Base-by-base conservation (phyloP, 208 protist genomes). In the Zelonia costaricensis region DNA sequence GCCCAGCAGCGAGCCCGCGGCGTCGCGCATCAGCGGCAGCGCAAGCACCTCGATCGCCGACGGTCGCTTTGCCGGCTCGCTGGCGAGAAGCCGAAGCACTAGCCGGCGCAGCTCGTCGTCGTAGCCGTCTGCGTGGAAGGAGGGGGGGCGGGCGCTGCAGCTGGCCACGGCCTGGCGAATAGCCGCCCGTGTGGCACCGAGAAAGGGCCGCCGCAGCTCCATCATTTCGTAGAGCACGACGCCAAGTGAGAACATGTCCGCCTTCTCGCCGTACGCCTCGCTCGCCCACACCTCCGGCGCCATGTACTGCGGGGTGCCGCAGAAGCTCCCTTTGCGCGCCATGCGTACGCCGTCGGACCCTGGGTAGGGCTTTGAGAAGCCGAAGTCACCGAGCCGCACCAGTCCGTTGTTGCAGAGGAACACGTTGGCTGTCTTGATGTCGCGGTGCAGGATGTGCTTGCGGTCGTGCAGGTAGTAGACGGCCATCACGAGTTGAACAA, bases 221-320 rank as follows among this genome's bases (percentile, higher is more conserved):
- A 94, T 67, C 62, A 96, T 47, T 62, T 96, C 91, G 74, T 94
- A 94, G 42, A 96, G 72, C 1, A 94, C 57, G 6, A 90, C 84
- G 39, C 91, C 91, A 20, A 97, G 71, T 3, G 90, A 86, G 80
- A 96, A 98, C 69, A 97, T 82, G 67, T 98, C 95, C 12, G 76
- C 74, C 78, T 98, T 98, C 63, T 90, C 86, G 72, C 93, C 88
- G 71, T 98, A 98, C n/a, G 87, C 84, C 46, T 88, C 81, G 52
- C 91, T 69, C 27, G 84, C 78, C 80, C 87, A 97, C 36, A 98
- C 84, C 76, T 98, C 93, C 15, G 95, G 95, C 10, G 89, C 79
- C 39, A 98, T 60, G 75, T 97, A 98, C 68, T 95, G 93, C 36
- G 94, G 91, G 25, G 88, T 94, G 42, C 89, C 92, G 53, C 80